Evolutionary conservation across 164 flowering plant species (phyloP), one percentile per base, ranked within the genome.

Genomic region (Chimonanthus salicifolius): DNA sequence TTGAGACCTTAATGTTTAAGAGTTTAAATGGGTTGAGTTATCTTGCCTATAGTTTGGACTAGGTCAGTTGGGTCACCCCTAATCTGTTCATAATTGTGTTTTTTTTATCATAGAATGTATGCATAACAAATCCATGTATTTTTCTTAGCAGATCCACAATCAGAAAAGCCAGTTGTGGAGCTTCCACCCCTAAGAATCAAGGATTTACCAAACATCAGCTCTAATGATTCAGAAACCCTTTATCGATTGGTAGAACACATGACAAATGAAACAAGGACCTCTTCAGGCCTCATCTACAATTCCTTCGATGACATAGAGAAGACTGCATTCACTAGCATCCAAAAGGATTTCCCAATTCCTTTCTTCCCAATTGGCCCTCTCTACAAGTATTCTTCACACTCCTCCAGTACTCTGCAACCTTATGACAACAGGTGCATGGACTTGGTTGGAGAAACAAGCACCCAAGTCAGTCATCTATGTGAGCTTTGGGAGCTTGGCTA

Each of bases 401-500:
- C 66, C 8, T 64, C 77, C 13, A 72, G 80, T 54, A 85, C 83
- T 71, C 69, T 79, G 46, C 51, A 80, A 3, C 44, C 49, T 58
- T 80, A 83, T 16, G 85, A 85, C 71, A 21, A 1, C 0, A 69
- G 62, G 20, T 84, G 84, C 80, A 63, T 86, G 5, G 46, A n/a
- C 71, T 5, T 86, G 88, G 87, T 82, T 86, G 1, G 82, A 86
- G 46, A 72, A 70, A 46, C 87, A 81, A 70, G 71, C 85, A 3
- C 77, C 78, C 7, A 64, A 58, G 4, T 76, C 87, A 0, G 87
- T 86, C 3, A 68, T 86, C 49, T 86, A 84, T 47, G 78, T 82
- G 0, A 85, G 88, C 78, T 76, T 81, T 13, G 88, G 88, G 4
- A 84, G 87, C 74, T 0, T 83, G 69, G 85, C 78, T 3, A 58